These are phyloP conservation scores for Alnus glutinosa DNA, from an alignment of 306 rosid genomes.

Conservation along the genomic window DNA sequence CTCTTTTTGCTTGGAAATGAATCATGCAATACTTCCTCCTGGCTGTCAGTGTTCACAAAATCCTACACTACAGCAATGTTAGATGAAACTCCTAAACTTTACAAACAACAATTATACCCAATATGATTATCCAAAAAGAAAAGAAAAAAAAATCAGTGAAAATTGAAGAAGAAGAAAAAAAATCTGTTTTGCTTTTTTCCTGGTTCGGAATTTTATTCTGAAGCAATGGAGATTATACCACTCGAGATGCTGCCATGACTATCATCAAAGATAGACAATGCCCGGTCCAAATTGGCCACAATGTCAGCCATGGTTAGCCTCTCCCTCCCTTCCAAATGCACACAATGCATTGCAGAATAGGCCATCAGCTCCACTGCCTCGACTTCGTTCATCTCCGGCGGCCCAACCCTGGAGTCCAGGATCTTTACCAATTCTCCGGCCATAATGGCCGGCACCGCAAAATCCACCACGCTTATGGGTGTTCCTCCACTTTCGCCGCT, in stretches of 20 bases:
- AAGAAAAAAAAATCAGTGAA: slow-evolving; percentile 15
- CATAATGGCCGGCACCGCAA: slow-evolving; percentile 72
- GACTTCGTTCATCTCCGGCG: slow-evolving; percentile 55
- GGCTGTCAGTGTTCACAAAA: slow-evolving; percentile 30
- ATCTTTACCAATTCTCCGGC: slow-evolving; percentile 65
- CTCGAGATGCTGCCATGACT: slow-evolving; percentile 69
- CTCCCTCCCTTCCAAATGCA: slow-evolving; percentile 89
- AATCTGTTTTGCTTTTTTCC: slow-evolving; percentile 20
- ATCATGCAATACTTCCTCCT: slow-evolving; percentile 11
- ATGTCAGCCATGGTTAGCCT: slow-evolving; percentile 89
- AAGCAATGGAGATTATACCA: slow-evolving; percentile 57
- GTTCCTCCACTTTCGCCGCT: slow-evolving; percentile 53
- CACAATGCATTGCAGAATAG: slow-evolving; percentile 76
- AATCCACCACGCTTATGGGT: slow-evolving; percentile 71
- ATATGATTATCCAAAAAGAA: not conserved
- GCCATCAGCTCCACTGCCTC: slow-evolving; percentile 89
- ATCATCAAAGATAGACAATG: slow-evolving; percentile 58
- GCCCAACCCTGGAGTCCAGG: slow-evolving; percentile 69
- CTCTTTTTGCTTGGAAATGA: slow-evolving; percentile 11
- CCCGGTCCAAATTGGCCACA: slow-evolving; percentile 78
- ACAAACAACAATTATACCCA: slow-evolving; percentile 22
- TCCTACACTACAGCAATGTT: slow-evolving; percentile 32
- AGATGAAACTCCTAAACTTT: slow-evolving; percentile 31
- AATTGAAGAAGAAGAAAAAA: slow-evolving; percentile 27
- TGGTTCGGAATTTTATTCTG: slow-evolving; percentile 43